Evolutionary conservation across 2,329 filamentous ascomycete species (phyloP).

Genomic region (Exophiala lecanii-corni): DNA sequence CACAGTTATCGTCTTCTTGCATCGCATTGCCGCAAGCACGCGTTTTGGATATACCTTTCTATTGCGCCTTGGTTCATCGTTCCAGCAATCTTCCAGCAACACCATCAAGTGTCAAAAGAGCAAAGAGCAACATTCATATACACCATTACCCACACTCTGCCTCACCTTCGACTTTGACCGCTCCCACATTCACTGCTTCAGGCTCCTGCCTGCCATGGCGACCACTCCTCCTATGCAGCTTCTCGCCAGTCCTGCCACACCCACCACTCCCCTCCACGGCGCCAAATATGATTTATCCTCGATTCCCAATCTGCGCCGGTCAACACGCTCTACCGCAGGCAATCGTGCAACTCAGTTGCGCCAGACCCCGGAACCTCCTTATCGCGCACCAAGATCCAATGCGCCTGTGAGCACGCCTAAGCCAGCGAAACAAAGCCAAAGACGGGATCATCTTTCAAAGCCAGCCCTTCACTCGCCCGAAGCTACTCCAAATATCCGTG

Average conservation of each 20-base stretch:
- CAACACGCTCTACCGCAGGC: conserved; percentile 4
- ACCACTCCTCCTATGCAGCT: conserved; percentile 41
- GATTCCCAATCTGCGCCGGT: conserved; percentile 3
- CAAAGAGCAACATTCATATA: not conserved
- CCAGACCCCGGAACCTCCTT: conserved; percentile 15
- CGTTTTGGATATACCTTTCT: too few relatives aligned
- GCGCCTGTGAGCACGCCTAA: conserved; percentile 15
- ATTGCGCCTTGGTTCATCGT: too few relatives aligned
- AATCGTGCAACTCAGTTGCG: conserved; percentile 6
- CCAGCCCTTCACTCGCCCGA: conserved; percentile 21
- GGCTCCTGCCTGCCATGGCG: conserved; percentile 33
- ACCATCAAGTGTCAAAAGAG: not conserved
- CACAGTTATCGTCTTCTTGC: too few relatives aligned
- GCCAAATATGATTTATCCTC: conserved; percentile 36
- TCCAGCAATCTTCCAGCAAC: too few relatives aligned
- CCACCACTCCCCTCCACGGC: conserved; percentile 44
- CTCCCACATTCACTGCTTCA: too few relatives aligned
- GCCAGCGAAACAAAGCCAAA: conserved; percentile 6
- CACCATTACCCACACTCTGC: too few relatives aligned
- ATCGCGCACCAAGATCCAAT: conserved; percentile 1
- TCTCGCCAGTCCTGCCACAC: conserved; percentile 29
- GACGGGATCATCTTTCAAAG: conserved; percentile 4
- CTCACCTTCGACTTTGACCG: too few relatives aligned
- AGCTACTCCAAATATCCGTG: conserved; percentile 22
- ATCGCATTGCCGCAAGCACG: too few relatives aligned